Evolutionary conservation across 2,329 filamentous ascomycete genomes (phyloP).

Genomic region (Phoma sp.): DNA sequence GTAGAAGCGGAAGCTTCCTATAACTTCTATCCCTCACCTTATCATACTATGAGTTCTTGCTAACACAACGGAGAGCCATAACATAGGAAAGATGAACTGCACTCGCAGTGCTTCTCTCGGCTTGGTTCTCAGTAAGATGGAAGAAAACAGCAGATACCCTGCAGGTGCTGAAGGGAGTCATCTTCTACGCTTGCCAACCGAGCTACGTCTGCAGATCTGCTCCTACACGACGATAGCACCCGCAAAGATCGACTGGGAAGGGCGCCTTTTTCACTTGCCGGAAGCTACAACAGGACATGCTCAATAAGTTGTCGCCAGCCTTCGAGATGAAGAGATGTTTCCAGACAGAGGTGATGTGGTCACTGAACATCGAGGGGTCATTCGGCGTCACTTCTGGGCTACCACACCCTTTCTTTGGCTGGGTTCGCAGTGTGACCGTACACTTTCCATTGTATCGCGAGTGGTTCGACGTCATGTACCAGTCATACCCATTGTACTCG

Average conservation of each 20-base stretch:
- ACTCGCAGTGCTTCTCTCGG: too few species aligned
- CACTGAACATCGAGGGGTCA: background rate
- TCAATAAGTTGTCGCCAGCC: background rate
- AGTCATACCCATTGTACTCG: background rate
- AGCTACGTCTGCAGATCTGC: constrained; percentile 2
- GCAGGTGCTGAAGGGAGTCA: background rate
- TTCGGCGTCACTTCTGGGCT: background rate
- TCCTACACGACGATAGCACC: background rate
- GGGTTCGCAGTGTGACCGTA: background rate
- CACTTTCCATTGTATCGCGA: background rate
- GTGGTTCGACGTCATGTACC: background rate
- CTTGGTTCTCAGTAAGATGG: too few species aligned
- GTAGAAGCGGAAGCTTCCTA: too few species aligned
- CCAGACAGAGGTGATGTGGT: background rate
- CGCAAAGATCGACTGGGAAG: background rate
- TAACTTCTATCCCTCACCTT: too few species aligned
- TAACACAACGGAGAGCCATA: too few species aligned
- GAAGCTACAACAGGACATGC: background rate
- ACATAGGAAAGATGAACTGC: too few species aligned
- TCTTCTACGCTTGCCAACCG: background rate
- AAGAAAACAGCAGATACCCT: too few species aligned
- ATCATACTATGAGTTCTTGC: too few species aligned
- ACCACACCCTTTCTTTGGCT: background rate
- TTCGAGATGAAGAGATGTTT: background rate
- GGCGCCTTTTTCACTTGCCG: background rate